Conservation (phyloP, 2,329 filamentous ascomycete species). For the Lomentospora prolificans region DNA sequence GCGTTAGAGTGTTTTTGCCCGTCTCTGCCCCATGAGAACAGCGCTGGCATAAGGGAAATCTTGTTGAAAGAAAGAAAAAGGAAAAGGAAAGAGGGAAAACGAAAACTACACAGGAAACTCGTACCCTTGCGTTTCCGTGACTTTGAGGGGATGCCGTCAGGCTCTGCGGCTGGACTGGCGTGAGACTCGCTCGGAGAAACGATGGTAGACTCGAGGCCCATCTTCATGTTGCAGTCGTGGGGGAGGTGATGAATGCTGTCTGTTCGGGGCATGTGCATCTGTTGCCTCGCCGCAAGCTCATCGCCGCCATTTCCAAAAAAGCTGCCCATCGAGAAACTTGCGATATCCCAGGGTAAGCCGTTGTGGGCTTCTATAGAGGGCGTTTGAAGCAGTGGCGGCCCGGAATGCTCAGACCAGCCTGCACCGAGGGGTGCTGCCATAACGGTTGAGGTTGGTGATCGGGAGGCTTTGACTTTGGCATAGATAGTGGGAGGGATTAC, state of each 20-base stretch:
- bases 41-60: too few relatives aligned
- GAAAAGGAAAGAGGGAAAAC: neutral
- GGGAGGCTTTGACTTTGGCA: neutral
- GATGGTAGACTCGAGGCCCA: neutral
- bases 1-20: neutral
- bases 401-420: neutral
- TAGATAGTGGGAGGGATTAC: neutral
- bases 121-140: constrained; percentile 36
- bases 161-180: constrained; percentile 32
- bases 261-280: neutral
- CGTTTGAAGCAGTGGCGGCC: neutral
- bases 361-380: neutral
- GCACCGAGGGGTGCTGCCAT: neutral
- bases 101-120: neutral
- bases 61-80: too few relatives aligned
- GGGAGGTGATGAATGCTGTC: neutral
- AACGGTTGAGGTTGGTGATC: neutral
- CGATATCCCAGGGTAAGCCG: neutral
- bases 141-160: constrained; percentile 20
- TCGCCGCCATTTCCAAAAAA: neutral
- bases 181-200: constrained; percentile 22
- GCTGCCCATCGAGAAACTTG: neutral
- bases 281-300: neutral
- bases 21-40: too few relatives aligned
- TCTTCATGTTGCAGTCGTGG: neutral